Base-by-base conservation (phyloP, 345 rosid species). In the Rhodomyrtus tomentosa region DNA sequence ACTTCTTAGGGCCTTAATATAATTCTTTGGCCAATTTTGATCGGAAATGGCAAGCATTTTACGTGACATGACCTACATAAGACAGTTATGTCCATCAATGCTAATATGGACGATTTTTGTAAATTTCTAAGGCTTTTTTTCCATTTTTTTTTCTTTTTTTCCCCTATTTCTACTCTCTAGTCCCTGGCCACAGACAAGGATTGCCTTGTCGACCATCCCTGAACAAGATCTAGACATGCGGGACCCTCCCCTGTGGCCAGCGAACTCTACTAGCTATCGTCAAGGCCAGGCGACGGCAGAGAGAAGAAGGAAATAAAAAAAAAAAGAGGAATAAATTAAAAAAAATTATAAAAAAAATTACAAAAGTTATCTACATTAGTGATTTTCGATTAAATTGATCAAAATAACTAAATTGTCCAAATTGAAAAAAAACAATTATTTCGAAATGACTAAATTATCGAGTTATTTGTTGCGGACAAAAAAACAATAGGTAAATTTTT, bases 31-130 rank as follows among this genome's bases (percentile, higher is more conserved):
- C 6, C 20, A 13, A 27, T 59, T 59, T 59, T 59, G 72, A 8
- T 8, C 0, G 0, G 10, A 16, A 16, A 59, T 27, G 7, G 0
- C 6, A 18, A 5, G 4, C 2, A 5, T 32, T 15, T 7, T 27
- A 59, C 20, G 38, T 27, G 38, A 6, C 38, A 59, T 14, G 5
- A 16, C 2, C 2, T 3, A 18, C 21, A 59, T 6, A 59, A 59
- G 21, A 29, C 0, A 0, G 9, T 58, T 27, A 48, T 48, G 12
- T 48, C 1, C 13, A 4, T 49, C 14, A 27, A 59, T 14, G 6
- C 0, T 6, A 8, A 29, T 2, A 18, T 59, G 38, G 38, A 14
- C 21, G 0, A 12, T 27, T 6, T 59, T 59, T 0, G 0, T 0
- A 59, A n/a, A n/a, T 14, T 27, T 58, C 14, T 49, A 49, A 49